These are phyloP conservation scores for Trichoderma gamsii DNA, from an alignment of 495 filamentous ascomycete genomes.

Conservation along the genomic window DNA sequence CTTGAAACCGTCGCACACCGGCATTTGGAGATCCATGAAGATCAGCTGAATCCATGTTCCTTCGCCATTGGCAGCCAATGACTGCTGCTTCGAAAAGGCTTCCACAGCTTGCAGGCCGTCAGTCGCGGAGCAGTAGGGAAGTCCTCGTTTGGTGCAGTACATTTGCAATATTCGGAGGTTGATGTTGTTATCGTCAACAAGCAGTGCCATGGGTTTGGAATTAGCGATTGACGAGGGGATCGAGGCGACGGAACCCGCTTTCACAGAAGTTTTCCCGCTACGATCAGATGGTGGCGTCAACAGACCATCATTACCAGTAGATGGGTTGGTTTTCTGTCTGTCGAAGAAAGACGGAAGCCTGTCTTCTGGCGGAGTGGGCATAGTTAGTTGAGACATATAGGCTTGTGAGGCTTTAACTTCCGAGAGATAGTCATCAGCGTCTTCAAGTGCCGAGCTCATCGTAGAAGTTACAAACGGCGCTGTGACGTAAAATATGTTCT, in stretches of 20 bases:
- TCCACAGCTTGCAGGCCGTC: constrained; percentile 18
- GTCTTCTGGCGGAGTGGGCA: not conserved
- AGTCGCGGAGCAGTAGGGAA: constrained; percentile 16
- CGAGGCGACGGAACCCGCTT: not conserved
- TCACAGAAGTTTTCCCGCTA: not conserved
- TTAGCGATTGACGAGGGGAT: not conserved
- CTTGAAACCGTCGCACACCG: constrained; percentile 19
- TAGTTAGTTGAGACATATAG: not conserved
- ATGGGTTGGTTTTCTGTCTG: not conserved
- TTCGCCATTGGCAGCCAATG: constrained; percentile 3
- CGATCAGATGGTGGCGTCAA: not conserved
- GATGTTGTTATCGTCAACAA: constrained; percentile 19
- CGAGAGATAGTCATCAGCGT: not conserved
- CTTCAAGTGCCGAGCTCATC: constrained; percentile 11
- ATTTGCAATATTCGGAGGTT: constrained; percentile 20
- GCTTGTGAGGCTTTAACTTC: not conserved
- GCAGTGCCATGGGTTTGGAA: constrained; percentile 14
- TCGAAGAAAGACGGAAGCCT: not conserved
- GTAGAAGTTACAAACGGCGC: constrained; percentile 14
- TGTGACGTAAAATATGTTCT: constrained; percentile 10
- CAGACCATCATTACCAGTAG: not conserved
- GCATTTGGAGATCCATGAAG: constrained; percentile 22
- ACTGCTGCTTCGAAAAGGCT: not conserved
- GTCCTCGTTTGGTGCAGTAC: constrained; percentile 20
- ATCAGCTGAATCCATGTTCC: constrained; percentile 15